Base-by-base conservation (phyloP, 805 yeast species). In the Metschnikowia orientalis region DNA sequence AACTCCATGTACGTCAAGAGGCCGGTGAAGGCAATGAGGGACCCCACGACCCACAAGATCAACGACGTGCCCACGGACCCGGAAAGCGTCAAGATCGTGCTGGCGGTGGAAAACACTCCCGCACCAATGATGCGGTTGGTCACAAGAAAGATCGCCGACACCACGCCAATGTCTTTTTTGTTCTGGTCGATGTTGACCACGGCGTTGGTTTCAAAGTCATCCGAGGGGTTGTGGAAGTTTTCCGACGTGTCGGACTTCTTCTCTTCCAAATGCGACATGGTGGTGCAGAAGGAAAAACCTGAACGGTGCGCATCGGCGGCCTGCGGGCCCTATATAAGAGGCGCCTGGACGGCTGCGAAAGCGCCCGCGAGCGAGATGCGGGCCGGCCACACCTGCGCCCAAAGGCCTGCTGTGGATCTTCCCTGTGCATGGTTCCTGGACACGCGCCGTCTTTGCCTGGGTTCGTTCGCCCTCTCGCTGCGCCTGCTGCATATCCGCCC, bases 51-150 rank as follows among this genome's bases (percentile, higher is more conserved):
- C 90, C 92, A 84, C 56, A 84, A 66, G 44, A 84, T 64, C 37
- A 84, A 59, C 2, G 86, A 59, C 18, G 82, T 58, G 14, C 94
- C 94, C 6, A 83, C 82, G 11, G 87, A 78, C 2, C 89, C 89
- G 11, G 79, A 42, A 19, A 46, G 49, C n/a, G 28, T 34, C 27
- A 42, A 37, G 23, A 46, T 46, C 23, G 47, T 46, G 27, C 49
- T 44, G 20, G 51, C 45, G 16, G 49, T 44, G 24, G 49, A 38
- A 24, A 46, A 46, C 12, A 46, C 47, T 32, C 51, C 51, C 7
- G 51, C 51, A 32, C 51, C 51, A n/a, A 46, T 38, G 25, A 46
- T 46, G 32, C 51, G 34, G 38, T 46, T 46, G 22, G 49, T 35
- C 27, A 45, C 38, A 18, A 46, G 32, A 31, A 44, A 44, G 9